phyloP scores from a whole-genome alignment of 2,329 filamentous ascomycete species.

The Magnaporthiopsis rhizophila region DNA sequence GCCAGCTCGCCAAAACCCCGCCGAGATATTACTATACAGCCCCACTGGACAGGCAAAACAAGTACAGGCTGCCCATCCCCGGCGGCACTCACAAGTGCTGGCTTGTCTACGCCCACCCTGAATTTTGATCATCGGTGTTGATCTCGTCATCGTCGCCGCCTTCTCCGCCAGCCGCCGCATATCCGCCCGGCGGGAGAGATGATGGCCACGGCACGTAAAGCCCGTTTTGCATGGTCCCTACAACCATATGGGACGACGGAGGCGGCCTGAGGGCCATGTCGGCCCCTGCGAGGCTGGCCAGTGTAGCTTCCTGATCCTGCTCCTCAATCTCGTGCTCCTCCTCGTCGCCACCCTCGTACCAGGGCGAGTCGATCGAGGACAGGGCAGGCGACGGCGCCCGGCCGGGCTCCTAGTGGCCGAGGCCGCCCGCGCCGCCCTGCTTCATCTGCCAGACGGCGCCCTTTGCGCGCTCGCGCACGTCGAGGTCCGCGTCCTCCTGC shows the following conservation, averaged over 20 bases:
- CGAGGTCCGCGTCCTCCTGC: constrained; percentile 64
- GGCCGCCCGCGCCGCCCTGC: constrained; percentile 3
- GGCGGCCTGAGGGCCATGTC: background rate
- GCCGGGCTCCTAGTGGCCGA: background rate
- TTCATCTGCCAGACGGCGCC: constrained; percentile 64
- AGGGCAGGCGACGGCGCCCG: background rate
- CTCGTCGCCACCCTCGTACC: background rate
- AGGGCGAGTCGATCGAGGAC: background rate
- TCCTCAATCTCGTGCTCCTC: background rate
- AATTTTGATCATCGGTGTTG: background rate
- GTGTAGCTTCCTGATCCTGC: background rate
- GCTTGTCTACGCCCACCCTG: background rate
- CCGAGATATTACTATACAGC: background rate
- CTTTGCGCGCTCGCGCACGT: constrained; percentile 79
- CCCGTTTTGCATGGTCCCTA: no score
- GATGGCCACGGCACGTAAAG: no score
- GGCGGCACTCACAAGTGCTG: background rate
- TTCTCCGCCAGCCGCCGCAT: no score
- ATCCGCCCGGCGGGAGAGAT: background rate
- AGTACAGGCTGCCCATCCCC: background rate
- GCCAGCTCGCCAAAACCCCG: background rate
- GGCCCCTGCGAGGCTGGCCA: background rate
- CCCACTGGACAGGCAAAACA: background rate
- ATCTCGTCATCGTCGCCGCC: background rate
- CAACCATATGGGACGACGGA: background rate